These are phyloP conservation scores for Castanopsis chinensis DNA, from an alignment of 306 rosid species.

Conservation along the genomic window DNA sequence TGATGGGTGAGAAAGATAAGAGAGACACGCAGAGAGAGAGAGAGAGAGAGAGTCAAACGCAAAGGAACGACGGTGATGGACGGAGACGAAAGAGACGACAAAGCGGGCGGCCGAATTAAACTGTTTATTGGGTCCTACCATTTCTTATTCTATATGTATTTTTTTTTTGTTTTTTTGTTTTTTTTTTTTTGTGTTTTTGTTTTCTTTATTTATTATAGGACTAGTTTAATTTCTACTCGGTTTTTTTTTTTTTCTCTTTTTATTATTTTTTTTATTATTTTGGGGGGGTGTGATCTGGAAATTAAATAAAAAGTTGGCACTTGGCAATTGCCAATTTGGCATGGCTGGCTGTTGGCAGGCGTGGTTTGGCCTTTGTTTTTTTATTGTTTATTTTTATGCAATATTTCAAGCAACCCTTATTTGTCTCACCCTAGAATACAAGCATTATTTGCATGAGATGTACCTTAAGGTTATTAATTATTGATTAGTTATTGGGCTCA, in stretches of 20 bases:
- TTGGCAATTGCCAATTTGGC: neutral
- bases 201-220: neutral
- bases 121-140: slow-evolving; percentile 58
- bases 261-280: neutral
- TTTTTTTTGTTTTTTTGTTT: neutral
- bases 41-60: slow-evolving; percentile 40
- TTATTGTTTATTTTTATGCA: neutral
- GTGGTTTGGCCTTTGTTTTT: slow-evolving; percentile 32
- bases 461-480: too few species aligned
- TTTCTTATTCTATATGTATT: neutral
- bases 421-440: neutral
- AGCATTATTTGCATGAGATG: neutral
- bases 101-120: slow-evolving; percentile 79
- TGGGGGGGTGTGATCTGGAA: slow-evolving; percentile 19
- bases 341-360: slow-evolving; percentile 33
- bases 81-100: slow-evolving; percentile 92
- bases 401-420: neutral
- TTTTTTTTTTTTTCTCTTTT: neutral
- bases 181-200: too few species aligned
- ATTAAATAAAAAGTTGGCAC: neutral
- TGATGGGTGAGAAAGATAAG: slow-evolving; percentile 14
- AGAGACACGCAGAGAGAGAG: neutral
- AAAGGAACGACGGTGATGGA: slow-evolving; percentile 59
- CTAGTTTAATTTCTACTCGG: too few species aligned
- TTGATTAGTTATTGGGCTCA: too few species aligned